Conservation (phyloP, 2,329 filamentous ascomycete genomes). For the Rhytidhysteron rufulum region DNA sequence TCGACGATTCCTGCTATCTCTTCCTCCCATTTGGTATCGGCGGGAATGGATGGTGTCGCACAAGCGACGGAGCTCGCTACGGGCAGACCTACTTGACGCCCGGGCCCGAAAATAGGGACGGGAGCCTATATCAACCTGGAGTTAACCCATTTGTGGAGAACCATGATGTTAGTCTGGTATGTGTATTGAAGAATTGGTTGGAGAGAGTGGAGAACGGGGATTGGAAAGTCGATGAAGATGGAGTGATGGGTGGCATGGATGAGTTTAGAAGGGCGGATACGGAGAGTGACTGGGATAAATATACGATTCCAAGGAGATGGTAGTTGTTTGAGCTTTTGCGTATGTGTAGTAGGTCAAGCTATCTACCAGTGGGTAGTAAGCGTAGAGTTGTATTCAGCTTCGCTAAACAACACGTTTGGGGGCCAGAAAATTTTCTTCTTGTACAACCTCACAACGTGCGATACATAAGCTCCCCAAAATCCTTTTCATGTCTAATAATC, state of each 20-base stretch:
- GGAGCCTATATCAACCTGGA: constrained; percentile 11
- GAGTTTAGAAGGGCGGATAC: constrained; percentile 17
- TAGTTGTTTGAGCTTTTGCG: no score
- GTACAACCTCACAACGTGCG: no score
- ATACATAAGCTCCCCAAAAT: no score
- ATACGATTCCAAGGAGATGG: constrained; percentile 9
- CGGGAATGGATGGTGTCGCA: constrained; percentile 12
- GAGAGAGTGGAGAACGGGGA: constrained; percentile 17
- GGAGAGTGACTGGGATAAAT: constrained; percentile 11
- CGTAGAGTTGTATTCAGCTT: no score
- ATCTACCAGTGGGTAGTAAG: no score
- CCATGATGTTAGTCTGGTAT: constrained; percentile 7
- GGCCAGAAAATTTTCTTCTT: no score
- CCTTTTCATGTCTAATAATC: no score
- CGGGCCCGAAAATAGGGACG: not conserved
- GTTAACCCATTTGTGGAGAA: constrained; percentile 10
- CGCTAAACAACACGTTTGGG: no score
- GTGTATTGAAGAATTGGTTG: constrained; percentile 14
- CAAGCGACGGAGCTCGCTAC: constrained; percentile 12
- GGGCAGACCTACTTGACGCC: constrained; percentile 5
- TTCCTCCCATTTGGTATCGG: constrained; percentile 17
- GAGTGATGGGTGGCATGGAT: constrained; percentile 14
- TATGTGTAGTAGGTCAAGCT: no score
- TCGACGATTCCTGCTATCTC: constrained; percentile 11
- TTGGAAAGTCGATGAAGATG: constrained; percentile 15